Evolutionary conservation across 768 basidiomycete genomes (phyloP), one percentile per base, ranked within the genome.

Genomic region (Sarcomyxa edulis): DNA sequence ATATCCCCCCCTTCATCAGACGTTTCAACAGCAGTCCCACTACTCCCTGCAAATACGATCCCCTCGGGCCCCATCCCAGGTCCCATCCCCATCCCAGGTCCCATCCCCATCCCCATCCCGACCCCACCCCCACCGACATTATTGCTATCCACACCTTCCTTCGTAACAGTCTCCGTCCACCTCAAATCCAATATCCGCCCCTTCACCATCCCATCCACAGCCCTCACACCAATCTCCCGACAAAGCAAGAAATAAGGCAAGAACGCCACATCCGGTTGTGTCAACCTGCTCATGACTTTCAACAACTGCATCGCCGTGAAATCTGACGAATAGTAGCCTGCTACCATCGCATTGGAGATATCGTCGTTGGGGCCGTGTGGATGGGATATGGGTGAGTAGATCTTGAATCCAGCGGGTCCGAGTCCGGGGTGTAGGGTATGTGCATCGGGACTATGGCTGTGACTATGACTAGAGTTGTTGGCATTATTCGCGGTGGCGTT

Each of bases 131-230:
- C 22, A 35, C 46, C 24, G n/a, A 28, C 11, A 22, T 11, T 24
- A 21, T 38, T 28, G n/a, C 55, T 61, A 36, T 65, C 68, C 18
- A 51, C 60, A 37, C 57, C 62, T 52, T 84, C 82, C 48, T 61
- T 68, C 33, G 78, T 76, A 18, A 85, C 69, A 1, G 78, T 65
- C 45, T 85, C 82, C 35, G 81, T 84, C 85, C 85, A 88, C 36
- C 84, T 68, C 47, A 88, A 54, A 53, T 87, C 84, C 38, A 88
- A 58, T 35, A 91, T 76, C 37, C 80, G 71, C 1, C 80, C 84
- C 44, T 80, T 78, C 32, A 92, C 75, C 85, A 91, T 84, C 19
- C 84, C 87, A 52, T 91, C 89, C 6, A 91, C 84, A 4, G 84
- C 84, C 7, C 77, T 70, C 32, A 85, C 85, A 3, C 89, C 89